A percentile compares a stretch with the other conserved stretches of the same genome.
phyloP scores from a whole-genome alignment of 352 stramenopile species.

The Phytopythium boreale region DNA sequence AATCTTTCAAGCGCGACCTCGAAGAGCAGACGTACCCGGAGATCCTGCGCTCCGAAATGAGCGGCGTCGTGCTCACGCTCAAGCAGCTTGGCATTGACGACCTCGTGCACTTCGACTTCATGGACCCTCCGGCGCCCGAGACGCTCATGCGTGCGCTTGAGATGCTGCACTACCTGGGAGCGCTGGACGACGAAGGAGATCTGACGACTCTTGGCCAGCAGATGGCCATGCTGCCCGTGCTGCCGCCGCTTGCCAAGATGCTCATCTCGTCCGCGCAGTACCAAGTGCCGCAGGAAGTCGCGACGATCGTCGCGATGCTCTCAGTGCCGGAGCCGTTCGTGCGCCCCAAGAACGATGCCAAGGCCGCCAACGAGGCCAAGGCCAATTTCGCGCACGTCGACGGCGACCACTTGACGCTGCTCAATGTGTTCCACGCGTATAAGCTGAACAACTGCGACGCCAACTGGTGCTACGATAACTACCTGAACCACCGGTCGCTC shows the following conservation, averaged over 20 bases:
- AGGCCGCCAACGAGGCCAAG: conserved; percentile 97
- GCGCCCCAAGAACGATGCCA: conserved; percentile 95
- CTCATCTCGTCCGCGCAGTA: conserved; percentile 95
- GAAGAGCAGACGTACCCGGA: conserved; percentile 99
- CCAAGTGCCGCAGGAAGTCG: conserved; percentile 95
- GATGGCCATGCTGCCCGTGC: conserved; percentile 96
- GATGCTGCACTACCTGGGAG: conserved; percentile 97
- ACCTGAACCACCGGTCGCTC: conserved; percentile 95
- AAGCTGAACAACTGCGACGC: conserved; percentile 88
- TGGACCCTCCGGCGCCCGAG: conserved; percentile 98
- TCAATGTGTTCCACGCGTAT: conserved; percentile 99
- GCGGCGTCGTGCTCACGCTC: conserved; percentile 95
- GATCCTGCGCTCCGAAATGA: conserved; percentile 97
- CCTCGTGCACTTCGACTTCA: conserved; percentile 99
- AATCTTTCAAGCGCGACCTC: conserved; percentile 96
- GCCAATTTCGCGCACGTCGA: conserved; percentile 93
- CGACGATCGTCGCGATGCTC: conserved; percentile 97
- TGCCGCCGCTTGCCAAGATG: conserved; percentile 98
- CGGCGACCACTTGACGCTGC: conserved; percentile 97
- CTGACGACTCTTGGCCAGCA: conserved; percentile 91
- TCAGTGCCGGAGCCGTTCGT: conserved; percentile 94
- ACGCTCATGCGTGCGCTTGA: conserved; percentile 98
- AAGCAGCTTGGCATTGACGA: conserved; percentile 99
- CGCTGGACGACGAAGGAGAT: conserved; percentile 96
- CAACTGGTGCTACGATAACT: conserved; percentile 98